Conservation (phyloP, 805 yeast species). For the Candida rishiriensis region DNA sequence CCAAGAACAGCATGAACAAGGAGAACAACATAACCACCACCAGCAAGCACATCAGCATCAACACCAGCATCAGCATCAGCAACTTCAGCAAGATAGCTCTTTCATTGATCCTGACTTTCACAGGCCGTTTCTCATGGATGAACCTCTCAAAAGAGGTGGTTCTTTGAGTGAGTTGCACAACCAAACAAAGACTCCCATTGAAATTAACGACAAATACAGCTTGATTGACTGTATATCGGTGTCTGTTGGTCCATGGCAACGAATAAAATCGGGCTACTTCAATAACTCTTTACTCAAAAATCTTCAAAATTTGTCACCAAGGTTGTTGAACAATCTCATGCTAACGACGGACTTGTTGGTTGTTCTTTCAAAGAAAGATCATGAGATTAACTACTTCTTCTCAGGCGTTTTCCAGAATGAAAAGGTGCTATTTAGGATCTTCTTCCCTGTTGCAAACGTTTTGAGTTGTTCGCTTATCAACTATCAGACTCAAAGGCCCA, state of each 20-base stretch:
- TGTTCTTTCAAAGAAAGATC: constrained; percentile 64
- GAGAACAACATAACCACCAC: not conserved
- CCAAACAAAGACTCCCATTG: constrained; percentile 39
- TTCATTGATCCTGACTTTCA: not conserved
- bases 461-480: constrained; percentile 52
- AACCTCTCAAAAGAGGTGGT: constrained; percentile 11
- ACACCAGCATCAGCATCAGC: constrained; percentile 1
- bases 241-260: constrained; percentile 78
- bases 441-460: constrained; percentile 62
- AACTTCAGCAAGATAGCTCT: too few species aligned
- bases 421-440: constrained; percentile 66
- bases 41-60: not conserved
- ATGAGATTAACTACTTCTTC: constrained; percentile 74
- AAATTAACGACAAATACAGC: constrained; percentile 60
- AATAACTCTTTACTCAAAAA: constrained; percentile 37
- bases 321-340: constrained; percentile 60
- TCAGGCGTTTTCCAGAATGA: constrained; percentile 65
- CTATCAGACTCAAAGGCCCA: constrained; percentile 32
- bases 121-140: not conserved
- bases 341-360: constrained; percentile 64
- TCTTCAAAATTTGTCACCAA: constrained; percentile 63
- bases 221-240: constrained; percentile 62
- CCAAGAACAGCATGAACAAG: not conserved
- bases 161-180: constrained; percentile 18
- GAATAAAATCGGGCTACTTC: constrained; percentile 62